Conservation (phyloP, 2,329 filamentous ascomycete species). For the Sporothrix curviconia region DNA sequence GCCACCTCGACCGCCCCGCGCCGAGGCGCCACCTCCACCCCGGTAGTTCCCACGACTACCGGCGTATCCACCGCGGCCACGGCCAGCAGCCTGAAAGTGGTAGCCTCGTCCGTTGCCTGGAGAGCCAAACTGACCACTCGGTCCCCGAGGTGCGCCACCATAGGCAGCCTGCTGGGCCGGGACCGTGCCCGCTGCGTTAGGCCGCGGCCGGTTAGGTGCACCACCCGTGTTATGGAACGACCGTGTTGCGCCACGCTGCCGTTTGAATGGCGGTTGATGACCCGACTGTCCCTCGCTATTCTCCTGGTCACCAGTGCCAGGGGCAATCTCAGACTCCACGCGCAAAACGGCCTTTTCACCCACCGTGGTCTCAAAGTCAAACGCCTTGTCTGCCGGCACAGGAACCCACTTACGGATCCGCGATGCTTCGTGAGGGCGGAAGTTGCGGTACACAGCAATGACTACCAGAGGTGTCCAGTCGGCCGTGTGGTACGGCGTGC, state of each 20-base stretch:
- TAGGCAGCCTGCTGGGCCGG: slow-evolving; percentile 11
- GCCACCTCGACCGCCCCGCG: neutral
- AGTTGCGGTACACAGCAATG: slow-evolving; percentile 68
- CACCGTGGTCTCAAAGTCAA: slow-evolving; percentile 75
- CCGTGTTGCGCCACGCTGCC: neutral
- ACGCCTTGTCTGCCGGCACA: slow-evolving; percentile 60
- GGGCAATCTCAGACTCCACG: slow-evolving; percentile 62
- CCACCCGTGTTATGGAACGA: neutral
- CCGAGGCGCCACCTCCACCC: slow-evolving; percentile 11
- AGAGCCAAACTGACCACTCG: neutral
- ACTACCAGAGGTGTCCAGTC: slow-evolving; percentile 74
- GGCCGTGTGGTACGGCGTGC: slow-evolving; percentile 65
- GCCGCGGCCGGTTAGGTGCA: neutral
- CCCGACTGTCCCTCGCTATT: slow-evolving; percentile 25
- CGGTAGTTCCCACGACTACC: slow-evolving; percentile 10
- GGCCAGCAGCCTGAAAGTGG: slow-evolving; percentile 8
- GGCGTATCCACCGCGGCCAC: slow-evolving; percentile 12
- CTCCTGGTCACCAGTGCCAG: neutral
- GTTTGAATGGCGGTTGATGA: slow-evolving; percentile 42
- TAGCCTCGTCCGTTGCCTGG: slow-evolving; percentile 12
- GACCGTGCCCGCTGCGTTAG: neutral
- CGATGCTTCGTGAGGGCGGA: slow-evolving; percentile 70
- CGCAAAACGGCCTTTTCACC: slow-evolving; percentile 79
- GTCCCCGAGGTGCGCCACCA: slow-evolving; percentile 1
- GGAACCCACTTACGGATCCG: slow-evolving; percentile 81